These are phyloP conservation scores for Orbilia ellipsospora DNA, from an alignment of 2,329 filamentous ascomycete genomes.

Conservation along the genomic window DNA sequence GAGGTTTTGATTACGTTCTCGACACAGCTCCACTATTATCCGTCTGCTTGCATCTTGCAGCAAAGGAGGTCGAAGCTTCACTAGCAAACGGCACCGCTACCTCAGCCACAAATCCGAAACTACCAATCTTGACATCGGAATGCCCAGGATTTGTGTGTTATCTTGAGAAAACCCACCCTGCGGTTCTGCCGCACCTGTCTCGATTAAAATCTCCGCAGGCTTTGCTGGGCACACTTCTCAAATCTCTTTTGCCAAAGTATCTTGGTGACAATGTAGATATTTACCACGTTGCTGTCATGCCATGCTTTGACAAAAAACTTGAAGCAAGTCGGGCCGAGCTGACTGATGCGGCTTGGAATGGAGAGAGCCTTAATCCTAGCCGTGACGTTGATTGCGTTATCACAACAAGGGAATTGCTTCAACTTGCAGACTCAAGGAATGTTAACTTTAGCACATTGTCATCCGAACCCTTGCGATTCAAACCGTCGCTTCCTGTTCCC, in stretches of 20 bases:
- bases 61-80: constrained; percentile 73
- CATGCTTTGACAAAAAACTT: constrained; percentile 98
- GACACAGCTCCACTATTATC: constrained; percentile 88
- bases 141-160: constrained; percentile 99
- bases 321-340: constrained; percentile 94
- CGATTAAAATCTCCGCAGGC: constrained; percentile 94
- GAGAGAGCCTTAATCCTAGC: constrained; percentile 66
- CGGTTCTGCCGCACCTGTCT: constrained; percentile 90
- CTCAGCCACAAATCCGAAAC: constrained; percentile 61
- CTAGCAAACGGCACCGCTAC: constrained; percentile 57
- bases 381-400: constrained; percentile 98
- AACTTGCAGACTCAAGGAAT: constrained; percentile 82
- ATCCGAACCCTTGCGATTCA: constrained; percentile 75
- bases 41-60: constrained; percentile 81
- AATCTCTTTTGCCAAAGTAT: constrained; percentile 76
- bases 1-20: constrained; percentile 86
- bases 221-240: constrained; percentile 86
- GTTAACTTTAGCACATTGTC: constrained; percentile 74
- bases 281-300: constrained; percentile 97
- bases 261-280: constrained; percentile 78
- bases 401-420: constrained; percentile 91
- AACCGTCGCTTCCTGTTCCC: constrained; percentile 30
- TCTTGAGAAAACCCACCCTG: constrained; percentile 95
- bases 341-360: constrained; percentile 78
- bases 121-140: constrained; percentile 82